Conservation (phyloP, 2,329 filamentous ascomycete species). For the Periconia macrospinosa region DNA sequence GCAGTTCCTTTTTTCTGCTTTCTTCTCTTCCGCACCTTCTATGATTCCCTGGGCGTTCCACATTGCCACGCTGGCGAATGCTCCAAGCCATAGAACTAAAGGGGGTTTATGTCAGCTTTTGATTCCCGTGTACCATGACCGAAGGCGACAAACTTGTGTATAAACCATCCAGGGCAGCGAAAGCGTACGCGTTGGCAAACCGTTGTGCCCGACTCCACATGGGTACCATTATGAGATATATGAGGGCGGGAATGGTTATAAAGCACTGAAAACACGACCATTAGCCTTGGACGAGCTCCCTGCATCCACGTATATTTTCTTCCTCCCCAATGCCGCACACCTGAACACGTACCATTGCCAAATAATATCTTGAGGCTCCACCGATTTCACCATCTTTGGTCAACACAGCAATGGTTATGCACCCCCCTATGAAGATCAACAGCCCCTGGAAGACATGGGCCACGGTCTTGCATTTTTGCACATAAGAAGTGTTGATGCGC, state of each 20-base stretch:
- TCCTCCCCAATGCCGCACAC: neutral
- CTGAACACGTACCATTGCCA: conserved; percentile 55
- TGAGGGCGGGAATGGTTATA: conserved; percentile 59
- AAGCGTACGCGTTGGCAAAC: conserved; percentile 64
- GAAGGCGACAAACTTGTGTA: conserved; percentile 39
- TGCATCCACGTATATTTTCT: neutral
- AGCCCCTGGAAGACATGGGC: conserved; percentile 58
- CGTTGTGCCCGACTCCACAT: conserved; percentile 61
- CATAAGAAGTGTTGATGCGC: conserved; percentile 49
- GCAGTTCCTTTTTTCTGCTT: conserved; percentile 51
- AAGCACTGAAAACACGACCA: conserved; percentile 53
- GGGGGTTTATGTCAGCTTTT: conserved; percentile 1
- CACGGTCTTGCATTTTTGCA: conserved; percentile 59
- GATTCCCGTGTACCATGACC: neutral
- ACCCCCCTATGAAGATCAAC: conserved; percentile 61
- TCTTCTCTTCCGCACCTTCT: conserved; percentile 49
- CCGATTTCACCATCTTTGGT: conserved; percentile 58
- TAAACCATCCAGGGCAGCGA: conserved; percentile 57
- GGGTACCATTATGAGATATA: conserved; percentile 63
- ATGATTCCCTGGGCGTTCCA: conserved; percentile 60
- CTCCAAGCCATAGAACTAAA: conserved; percentile 60
- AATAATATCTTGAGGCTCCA: conserved; percentile 59
- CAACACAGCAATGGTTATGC: conserved; percentile 60
- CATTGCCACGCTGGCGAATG: conserved; percentile 58
- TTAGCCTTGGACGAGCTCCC: conserved; percentile 14